Conservation (phyloP, 1,284 basidiomycete genomes). For the Takashimella koratensis region DNA sequence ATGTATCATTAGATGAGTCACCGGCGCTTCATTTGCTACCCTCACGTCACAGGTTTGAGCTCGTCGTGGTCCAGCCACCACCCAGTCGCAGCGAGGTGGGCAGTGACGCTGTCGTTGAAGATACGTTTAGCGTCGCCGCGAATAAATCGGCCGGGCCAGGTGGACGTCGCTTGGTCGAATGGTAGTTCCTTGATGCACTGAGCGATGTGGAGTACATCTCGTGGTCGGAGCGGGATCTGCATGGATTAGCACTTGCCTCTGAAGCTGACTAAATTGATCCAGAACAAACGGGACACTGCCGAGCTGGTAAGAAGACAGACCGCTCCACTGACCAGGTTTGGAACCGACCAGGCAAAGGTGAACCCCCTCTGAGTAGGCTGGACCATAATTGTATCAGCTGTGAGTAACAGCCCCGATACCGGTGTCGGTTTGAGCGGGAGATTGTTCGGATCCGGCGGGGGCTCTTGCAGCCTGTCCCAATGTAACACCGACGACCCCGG, state of each 20-base stretch:
- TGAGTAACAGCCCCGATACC: slow-evolving; percentile 36
- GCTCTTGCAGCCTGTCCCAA: slow-evolving; percentile 44
- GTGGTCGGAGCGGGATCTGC: slow-evolving; percentile 44
- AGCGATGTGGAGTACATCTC: slow-evolving; percentile 27
- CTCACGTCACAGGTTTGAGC: slow-evolving; percentile 58
- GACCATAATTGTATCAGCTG: slow-evolving; percentile 47
- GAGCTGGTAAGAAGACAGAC: too few relatives aligned
- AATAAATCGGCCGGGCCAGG: slow-evolving; percentile 43
- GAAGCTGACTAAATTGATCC: too few relatives aligned
- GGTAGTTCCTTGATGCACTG: slow-evolving; percentile 18
- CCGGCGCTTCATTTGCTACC: too few relatives aligned
- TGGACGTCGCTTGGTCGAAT: slow-evolving; percentile 38
- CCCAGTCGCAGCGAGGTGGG: slow-evolving; percentile 33
- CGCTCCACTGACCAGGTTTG: slow-evolving; percentile 43
- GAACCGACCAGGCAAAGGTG: slow-evolving; percentile 47
- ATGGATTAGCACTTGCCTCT: not conserved
- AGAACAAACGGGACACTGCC: too few relatives aligned
- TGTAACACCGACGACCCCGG: slow-evolving; percentile 42
- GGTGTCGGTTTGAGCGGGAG: slow-evolving; percentile 27
- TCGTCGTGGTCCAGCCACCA: slow-evolving; percentile 27
- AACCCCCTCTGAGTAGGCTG: slow-evolving; percentile 39
- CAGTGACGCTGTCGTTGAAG: slow-evolving; percentile 28
- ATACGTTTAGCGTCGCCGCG: slow-evolving; percentile 33
- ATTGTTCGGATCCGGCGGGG: slow-evolving; percentile 20
- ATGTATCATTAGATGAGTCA: not conserved